These are phyloP conservation scores for Haplosporangium gracile DNA, from an alignment of 192 early-diverging fungal genomes.

Conservation along the genomic window DNA sequence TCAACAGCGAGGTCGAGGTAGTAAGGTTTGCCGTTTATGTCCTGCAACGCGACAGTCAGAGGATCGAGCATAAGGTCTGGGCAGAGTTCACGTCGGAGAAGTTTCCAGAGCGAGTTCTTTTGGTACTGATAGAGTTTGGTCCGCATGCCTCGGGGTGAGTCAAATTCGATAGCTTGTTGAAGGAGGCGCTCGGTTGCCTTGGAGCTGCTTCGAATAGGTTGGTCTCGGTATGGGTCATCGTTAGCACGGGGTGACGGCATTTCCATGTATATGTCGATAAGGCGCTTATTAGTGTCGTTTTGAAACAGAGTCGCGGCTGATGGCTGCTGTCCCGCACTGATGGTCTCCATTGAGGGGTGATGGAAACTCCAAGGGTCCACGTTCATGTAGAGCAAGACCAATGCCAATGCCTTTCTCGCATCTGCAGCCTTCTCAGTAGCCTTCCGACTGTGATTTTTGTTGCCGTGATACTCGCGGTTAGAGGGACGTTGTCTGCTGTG, in stretches of 20 bases:
- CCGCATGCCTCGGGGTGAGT: conserved; percentile 56
- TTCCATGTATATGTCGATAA: conserved; percentile 52
- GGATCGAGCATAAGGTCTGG: conserved; percentile 70
- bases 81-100: conserved; percentile 75
- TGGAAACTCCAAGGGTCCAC: conserved; percentile 21
- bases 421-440: not conserved
- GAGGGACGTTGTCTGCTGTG: not conserved
- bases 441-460: not conserved
- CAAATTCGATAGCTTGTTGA: not conserved
- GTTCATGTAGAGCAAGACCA: conserved; percentile 39
- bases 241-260: conserved; percentile 55
- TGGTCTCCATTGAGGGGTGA: not conserved
- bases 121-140: conserved; percentile 71
- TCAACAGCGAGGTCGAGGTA: conserved; percentile 40
- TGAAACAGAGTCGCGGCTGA: conserved; percentile 6
- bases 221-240: conserved; percentile 15
- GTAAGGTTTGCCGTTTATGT: conserved; percentile 47
- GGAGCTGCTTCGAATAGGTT: not conserved
- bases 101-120: conserved; percentile 78
- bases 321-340: not conserved
- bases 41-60: conserved; percentile 45
- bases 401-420: conserved; percentile 10
- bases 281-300: conserved; percentile 12
- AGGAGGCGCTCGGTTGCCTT: not conserved
- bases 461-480: not conserved